phyloP scores from a whole-genome alignment of 371 early-diverging fungal species.

The Mortierella polycephala region DNA sequence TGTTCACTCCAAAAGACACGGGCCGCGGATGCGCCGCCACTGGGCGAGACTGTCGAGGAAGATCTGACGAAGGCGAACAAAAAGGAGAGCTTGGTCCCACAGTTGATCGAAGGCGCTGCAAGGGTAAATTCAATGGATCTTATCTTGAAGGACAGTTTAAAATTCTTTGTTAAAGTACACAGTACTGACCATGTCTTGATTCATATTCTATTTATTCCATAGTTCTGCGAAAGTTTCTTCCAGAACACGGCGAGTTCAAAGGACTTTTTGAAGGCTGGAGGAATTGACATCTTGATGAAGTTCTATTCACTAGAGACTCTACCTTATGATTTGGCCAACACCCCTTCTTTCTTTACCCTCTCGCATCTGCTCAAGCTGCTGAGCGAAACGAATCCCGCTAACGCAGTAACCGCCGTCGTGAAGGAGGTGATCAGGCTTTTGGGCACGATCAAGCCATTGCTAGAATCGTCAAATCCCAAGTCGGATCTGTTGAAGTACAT shows the following conservation, averaged over 20 bases:
- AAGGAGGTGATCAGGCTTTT: slow-evolving; percentile 61
- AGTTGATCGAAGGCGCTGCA: slow-evolving; percentile 62
- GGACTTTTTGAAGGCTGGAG: slow-evolving; percentile 78
- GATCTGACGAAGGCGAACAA: slow-evolving; percentile 62
- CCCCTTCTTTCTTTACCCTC: slow-evolving; percentile 72
- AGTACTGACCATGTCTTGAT: neutral
- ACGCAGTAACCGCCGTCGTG: slow-evolving; percentile 56
- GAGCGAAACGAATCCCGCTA: slow-evolving; percentile 70
- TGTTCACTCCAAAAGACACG: slow-evolving; percentile 47
- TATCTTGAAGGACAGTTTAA: neutral
- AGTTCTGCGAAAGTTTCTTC: slow-evolving; percentile 90
- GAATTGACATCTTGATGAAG: slow-evolving; percentile 70
- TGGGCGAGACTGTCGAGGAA: slow-evolving; percentile 46
- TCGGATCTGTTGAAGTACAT: slow-evolving; percentile 39
- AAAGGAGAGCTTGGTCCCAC: slow-evolving; percentile 61
- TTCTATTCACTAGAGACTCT: slow-evolving; percentile 74
- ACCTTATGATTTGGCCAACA: slow-evolving; percentile 81
- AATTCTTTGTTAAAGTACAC: neutral
- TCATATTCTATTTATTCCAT: slow-evolving; percentile 7
- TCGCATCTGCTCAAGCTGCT: slow-evolving; percentile 79
- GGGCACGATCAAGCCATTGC: slow-evolving; percentile 42
- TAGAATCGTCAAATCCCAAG: slow-evolving; percentile 22
- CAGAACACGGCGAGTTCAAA: slow-evolving; percentile 79
- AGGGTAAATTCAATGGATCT: slow-evolving; percentile 55
- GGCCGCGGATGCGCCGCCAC: slow-evolving; percentile 28